Percentiles rank a stretch among this genome's conserved stretches.
phyloP scores from a whole-genome alignment of 345 rosid genomes.

The Syzygium aqueum region DNA sequence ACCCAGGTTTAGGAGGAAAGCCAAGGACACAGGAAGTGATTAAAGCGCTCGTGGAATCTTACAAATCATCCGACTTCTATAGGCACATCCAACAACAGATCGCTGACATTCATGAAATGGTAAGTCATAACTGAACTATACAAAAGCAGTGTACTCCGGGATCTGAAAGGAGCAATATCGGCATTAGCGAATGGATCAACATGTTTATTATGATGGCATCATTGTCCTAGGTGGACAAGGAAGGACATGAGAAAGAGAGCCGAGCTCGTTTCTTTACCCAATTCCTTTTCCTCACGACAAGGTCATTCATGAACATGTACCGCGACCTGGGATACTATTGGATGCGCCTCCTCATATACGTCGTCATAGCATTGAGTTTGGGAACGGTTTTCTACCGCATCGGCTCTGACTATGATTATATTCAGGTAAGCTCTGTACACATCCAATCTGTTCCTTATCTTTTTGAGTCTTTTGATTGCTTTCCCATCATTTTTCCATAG shows the following conservation, averaged over 20 bases:
- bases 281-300: constrained; percentile 19
- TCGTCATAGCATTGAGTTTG: neutral
- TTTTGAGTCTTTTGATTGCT: too few relatives aligned
- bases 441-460: neutral
- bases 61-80: constrained; percentile 18
- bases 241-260: constrained; percentile 7
- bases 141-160: neutral
- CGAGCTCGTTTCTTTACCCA: constrained; percentile 28
- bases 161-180: neutral
- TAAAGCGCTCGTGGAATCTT: constrained; percentile 19
- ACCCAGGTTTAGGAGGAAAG: neutral
- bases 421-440: constrained; percentile 16
- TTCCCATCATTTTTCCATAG: neutral
- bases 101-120: constrained; percentile 21
- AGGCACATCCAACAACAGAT: constrained; percentile 14
- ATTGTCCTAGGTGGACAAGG: neutral
- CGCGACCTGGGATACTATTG: constrained; percentile 10
- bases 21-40: constrained; percentile 20
- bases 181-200: neutral
- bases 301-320: constrained; percentile 32
- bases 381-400: constrained; percentile 1
- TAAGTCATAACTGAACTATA: neutral
- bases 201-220: neutral
- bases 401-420: constrained; percentile 2
- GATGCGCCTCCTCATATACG: constrained; percentile 5